Evolutionary conservation across 2,329 filamentous ascomycete genomes (phyloP), one percentile per base, ranked within the genome.

Genomic region (Cladosporium sp.): DNA sequence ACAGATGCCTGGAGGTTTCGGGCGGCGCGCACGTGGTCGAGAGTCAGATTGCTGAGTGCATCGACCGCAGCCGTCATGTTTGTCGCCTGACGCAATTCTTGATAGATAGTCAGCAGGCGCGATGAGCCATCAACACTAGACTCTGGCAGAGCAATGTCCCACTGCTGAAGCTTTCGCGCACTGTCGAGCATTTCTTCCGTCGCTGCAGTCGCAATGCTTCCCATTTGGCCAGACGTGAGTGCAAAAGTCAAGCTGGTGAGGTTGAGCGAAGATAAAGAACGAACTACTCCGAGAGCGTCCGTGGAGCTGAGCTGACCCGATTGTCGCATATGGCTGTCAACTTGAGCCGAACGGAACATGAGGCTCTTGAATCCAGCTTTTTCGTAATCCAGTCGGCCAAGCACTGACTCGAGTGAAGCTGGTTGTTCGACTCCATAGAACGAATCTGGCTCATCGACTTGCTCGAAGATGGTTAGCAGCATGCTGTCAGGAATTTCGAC

Each of bases 381-480:
- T 79, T 99, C 95, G 74, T 97, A 94, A 71, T 97, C 92, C 4
- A 98, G 84, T 11, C 92, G 89, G 60, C 90, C 87, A 66, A 98
- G 82, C 0, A 98, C 90, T 12, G 90, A 92, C 18, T 86, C 83
- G 18, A 99, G 80, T 66, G 88, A 93, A 7, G 92, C 86, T 49
- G 87, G 87, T 77, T 96, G 91, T 51, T 92, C 87, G 8, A 97
- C 85, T 4, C 95, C 96, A 75, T 99, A 99, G 77, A 96, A 99
- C 0, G 93, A 90, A 77, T 99, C 95, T 1, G 93, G 94, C 73
- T 99, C 96, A 74, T 97, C 93, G 57, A 99, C 91, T 68, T 92
- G 94, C 74, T 92, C 90, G 76, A 95, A 99, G 2, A 99, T 93
- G 0, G 86, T 83, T 54, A 97, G 84, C 14, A 98, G 82, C 1